Base-by-base conservation (phyloP, 2,329 filamentous ascomycete species). In the Penicillium brevicompactum region DNA sequence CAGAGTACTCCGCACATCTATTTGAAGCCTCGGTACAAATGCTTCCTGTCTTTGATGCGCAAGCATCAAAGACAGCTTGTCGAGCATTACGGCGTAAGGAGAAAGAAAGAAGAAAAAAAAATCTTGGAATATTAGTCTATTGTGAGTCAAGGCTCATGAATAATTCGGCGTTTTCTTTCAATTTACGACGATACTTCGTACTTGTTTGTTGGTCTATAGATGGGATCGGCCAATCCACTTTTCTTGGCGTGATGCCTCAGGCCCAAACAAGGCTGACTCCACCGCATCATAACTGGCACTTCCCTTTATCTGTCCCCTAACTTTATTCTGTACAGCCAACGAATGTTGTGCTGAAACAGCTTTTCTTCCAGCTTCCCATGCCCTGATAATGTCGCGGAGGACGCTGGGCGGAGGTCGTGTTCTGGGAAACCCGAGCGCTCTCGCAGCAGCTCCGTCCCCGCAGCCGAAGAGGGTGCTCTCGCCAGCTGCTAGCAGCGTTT, bases 381-480 rank as follows among this genome's bases (percentile, higher is more conserved):
- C 65, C 65, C 62, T 76, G 74, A 76, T 67, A 74, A 96, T 96
- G 91, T 89, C 91, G 67, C 84, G 84, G 75, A 87, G 90, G 80
- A 92, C 89, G 81, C 84, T 97, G 74, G 93, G 93, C 76, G 92
- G 93, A 77, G 93, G 93, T 74, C 87, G 93, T 78, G 87, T 97
- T 70, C 80, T 97, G 67, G 93, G 93, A 69, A 95, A 84, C 78
- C 91, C 91, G 68, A 91, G 88, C 75, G 87, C 88, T 68, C 85
- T 96, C 67, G 89, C 91, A 67, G 79, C 83, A 60, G 71, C 76
- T 56, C 74, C 78, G 62, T 73, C 73, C 62, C 72, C 76, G 65
- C 72, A 74, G 53, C 67, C 70, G 58, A 73, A 74, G 52, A 71
- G 70, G 58, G 67, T 84, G 58, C 75, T 87, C 46, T 87, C 85